A percentile compares a stretch with the other conserved stretches of the same genome.
Evolutionary conservation across 2,329 filamentous ascomycete genomes (phyloP).

Genomic region (Dactylellina drechsleri): DNA sequence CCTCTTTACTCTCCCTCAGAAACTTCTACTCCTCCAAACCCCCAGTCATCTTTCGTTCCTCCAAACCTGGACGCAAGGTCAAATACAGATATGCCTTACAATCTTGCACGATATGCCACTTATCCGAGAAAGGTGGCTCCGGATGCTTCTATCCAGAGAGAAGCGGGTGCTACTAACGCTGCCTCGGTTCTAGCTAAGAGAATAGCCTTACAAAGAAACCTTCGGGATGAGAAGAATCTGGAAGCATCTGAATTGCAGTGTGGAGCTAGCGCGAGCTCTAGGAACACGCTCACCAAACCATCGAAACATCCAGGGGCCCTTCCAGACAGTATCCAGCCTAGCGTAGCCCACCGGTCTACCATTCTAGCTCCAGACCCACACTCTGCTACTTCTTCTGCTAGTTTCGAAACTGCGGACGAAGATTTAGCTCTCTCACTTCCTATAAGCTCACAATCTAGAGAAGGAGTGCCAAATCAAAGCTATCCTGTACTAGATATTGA

Average conservation of each 20-base stretch:
- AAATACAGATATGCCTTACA: constrained; percentile 12
- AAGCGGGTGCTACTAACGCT: not conserved
- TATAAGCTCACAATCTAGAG: not conserved
- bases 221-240: not conserved
- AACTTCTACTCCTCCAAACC: not conserved
- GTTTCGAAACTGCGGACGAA: too few species aligned
- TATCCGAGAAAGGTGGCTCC: constrained; percentile 17
- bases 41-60: not conserved
- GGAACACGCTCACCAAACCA: too few species aligned
- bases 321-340: too few species aligned
- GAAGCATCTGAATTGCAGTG: too few species aligned
- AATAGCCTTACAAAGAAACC: not conserved
- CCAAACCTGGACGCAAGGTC: not conserved
- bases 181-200: too few species aligned
- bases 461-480: not conserved
- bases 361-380: too few species aligned
- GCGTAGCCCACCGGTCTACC: too few species aligned
- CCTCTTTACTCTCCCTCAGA: not conserved
- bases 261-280: too few species aligned
- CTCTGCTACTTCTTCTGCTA: too few species aligned
- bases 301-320: too few species aligned
- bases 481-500: not conserved
- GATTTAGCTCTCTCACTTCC: not conserved
- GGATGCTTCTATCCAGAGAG: not conserved
- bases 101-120: constrained; percentile 20